These are phyloP conservation scores for Podila horticola DNA, from an alignment of 192 early-diverging fungal species.

Conservation along the genomic window DNA sequence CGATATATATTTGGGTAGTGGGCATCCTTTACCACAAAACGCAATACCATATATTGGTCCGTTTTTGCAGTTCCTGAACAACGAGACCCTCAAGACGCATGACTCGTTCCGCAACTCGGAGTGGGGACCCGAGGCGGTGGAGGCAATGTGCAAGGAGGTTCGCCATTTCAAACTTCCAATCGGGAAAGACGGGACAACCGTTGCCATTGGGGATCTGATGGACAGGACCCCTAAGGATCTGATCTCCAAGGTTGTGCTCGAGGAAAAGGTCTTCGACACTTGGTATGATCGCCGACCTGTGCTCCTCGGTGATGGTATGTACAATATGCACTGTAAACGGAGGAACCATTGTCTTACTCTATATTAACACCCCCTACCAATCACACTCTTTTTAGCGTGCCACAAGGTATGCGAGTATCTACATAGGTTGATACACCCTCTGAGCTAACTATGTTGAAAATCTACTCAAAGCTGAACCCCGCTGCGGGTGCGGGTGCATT, in stretches of 20 bases:
- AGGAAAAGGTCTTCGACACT: conserved; percentile 5
- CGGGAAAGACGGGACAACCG: neutral
- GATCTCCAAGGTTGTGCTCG: conserved; percentile 2
- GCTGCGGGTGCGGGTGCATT: neutral
- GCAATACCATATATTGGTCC: neutral
- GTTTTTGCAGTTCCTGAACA: neutral
- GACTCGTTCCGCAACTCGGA: neutral
- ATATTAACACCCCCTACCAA: neutral
- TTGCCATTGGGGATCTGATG: neutral
- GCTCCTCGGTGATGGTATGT: conserved; percentile 5
- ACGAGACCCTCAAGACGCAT: neutral
- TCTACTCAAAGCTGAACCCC: neutral
- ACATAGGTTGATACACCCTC: neutral
- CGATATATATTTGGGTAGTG: neutral
- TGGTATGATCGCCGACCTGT: neutral
- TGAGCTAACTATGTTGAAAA: neutral
- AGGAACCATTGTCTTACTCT: neutral
- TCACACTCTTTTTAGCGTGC: neutral
- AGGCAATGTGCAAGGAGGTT: neutral
- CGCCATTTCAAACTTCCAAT: neutral
- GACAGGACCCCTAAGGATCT: neutral
- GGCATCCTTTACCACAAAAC: neutral
- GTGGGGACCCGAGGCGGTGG: neutral
- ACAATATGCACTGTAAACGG: neutral
- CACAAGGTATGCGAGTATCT: neutral